Base-by-base conservation (phyloP, 306 rosid genomes). In the Neltuma alba region DNA sequence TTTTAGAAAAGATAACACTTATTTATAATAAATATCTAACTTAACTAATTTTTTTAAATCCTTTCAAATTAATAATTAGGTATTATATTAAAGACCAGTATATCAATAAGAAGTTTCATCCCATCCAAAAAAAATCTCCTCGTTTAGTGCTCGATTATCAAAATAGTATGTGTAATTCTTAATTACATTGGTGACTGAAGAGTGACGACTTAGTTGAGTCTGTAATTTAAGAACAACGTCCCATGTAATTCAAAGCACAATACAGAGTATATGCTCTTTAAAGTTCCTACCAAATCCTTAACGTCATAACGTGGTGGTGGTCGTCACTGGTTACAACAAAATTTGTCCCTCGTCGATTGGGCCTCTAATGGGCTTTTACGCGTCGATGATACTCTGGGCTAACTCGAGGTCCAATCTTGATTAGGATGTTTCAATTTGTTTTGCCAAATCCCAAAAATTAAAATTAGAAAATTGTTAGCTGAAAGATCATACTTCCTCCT, bases 341-440 rank as follows among this genome's bases (percentile, higher is more conserved):
- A 8, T 30, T 48, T 6, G 31, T 72, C 45, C 21, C 12, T 4
- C 14, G 40, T 25, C 36, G 14, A 6, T 0, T 25, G 65, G 36
- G 34, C 36, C 63, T 58, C 1, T 27, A 12, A 58, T 58, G 18
- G 65, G 34, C 63, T 57, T 57, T 25, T 12, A 57, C 13, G 9
- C 2, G 15, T 25, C 6, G 9, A 10, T 4, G 16, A 12, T 25
- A 12, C 16, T 1, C 3, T 12, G 15, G 62, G 7, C 1, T 23
- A 57, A 57, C n/a, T n/a, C n/a, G 15, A 57, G 79, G 75, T 36
- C 82, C 71, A 77, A 64, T 13, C 27, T 38, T 63, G 9, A 44
- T 44, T 27, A 21, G 45, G 13, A 28, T 13, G 21, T 12, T 1
- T 14, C 10, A 58, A 0, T 60, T 28, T 5, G n/a, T 60, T 28